phyloP scores from a whole-genome alignment of 768 basidiomycete species.

The Kwoniella sp. region DNA sequence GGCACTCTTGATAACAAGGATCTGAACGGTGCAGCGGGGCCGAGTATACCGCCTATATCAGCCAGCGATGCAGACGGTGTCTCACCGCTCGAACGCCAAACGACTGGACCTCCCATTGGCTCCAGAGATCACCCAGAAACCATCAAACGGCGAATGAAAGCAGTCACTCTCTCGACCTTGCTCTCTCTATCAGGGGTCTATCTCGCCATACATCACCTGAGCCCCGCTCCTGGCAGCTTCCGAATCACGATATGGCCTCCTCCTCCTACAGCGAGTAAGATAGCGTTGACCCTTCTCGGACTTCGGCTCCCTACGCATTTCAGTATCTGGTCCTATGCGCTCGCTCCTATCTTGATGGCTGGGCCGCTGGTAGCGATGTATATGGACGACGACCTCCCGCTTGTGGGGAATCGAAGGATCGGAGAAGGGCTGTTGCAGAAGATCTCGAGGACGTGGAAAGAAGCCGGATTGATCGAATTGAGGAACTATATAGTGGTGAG shows the following conservation, averaged over 20 bases:
- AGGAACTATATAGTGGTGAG: conserved; percentile 69
- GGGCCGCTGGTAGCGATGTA: conserved; percentile 70
- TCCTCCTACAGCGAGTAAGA: background rate
- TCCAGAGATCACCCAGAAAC: conserved; percentile 77
- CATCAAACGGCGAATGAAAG: conserved; percentile 74
- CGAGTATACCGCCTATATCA: conserved; percentile 34
- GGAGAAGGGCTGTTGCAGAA: conserved; percentile 8
- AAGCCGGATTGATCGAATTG: conserved; percentile 61
- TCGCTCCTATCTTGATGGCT: conserved; percentile 72
- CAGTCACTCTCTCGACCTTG: conserved; percentile 68
- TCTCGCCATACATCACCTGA: conserved; percentile 40
- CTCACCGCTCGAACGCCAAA: conserved; percentile 55
- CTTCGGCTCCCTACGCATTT: background rate
- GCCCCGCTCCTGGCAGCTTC: conserved; percentile 6
- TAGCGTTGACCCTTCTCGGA: conserved; percentile 22
- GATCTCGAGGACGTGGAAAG: conserved; percentile 12
- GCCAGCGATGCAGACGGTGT: conserved; percentile 32
- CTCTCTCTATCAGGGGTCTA: conserved; percentile 64
- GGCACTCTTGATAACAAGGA: background rate
- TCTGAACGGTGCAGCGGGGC: background rate
- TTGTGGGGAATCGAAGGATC: conserved; percentile 7
- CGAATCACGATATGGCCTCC: conserved; percentile 1
- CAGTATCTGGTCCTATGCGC: conserved; percentile 60
- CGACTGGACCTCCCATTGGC: conserved; percentile 59
- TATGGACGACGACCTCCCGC: conserved; percentile 50